These are phyloP conservation scores for Cucurbitaria berberidis DNA, from an alignment of 2,329 filamentous ascomycete species.

Conservation along the genomic window DNA sequence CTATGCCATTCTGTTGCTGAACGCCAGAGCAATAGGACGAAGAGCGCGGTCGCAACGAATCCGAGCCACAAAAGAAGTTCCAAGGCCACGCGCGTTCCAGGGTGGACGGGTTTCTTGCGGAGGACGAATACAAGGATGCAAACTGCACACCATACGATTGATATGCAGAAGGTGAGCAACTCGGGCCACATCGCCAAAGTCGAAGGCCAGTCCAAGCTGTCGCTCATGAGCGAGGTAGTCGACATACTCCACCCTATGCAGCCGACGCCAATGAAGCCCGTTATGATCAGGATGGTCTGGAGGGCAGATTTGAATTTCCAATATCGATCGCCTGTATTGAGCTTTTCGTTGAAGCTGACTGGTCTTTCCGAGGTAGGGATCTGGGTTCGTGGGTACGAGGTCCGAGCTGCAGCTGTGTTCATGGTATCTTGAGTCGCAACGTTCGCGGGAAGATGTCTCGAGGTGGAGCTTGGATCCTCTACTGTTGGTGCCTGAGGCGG, in stretches of 20 bases:
- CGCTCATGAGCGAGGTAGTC: neutral
- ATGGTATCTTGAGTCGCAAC: conserved; percentile 1
- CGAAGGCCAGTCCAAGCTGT: too few relatives aligned
- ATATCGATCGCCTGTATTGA: conserved; percentile 35
- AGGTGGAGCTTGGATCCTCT: neutral
- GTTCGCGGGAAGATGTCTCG: conserved; percentile 4
- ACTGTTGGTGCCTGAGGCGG: conserved; percentile 1
- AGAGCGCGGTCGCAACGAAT: conserved; percentile 36
- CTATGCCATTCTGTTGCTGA: too few relatives aligned
- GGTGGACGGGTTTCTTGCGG: conserved; percentile 39
- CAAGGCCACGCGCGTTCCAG: conserved; percentile 42
- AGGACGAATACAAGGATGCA: conserved; percentile 36
- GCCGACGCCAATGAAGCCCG: conserved; percentile 41
- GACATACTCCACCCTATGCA: conserved; percentile 34
- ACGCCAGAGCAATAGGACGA: too few relatives aligned
- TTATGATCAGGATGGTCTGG: conserved; percentile 26
- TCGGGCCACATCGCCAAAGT: conserved; percentile 27
- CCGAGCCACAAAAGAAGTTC: conserved; percentile 47
- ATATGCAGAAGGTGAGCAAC: conserved; percentile 39
- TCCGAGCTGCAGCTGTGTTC: conserved; percentile 5
- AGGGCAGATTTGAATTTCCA: conserved; percentile 43
- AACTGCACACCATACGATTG: conserved; percentile 38
- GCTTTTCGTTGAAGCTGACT: conserved; percentile 28
- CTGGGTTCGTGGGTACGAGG: neutral
- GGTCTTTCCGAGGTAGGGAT: conserved; percentile 8